These are phyloP conservation scores for Stachybotrys elegans DNA, from an alignment of 2,329 filamentous ascomycete species.

Conservation along the genomic window DNA sequence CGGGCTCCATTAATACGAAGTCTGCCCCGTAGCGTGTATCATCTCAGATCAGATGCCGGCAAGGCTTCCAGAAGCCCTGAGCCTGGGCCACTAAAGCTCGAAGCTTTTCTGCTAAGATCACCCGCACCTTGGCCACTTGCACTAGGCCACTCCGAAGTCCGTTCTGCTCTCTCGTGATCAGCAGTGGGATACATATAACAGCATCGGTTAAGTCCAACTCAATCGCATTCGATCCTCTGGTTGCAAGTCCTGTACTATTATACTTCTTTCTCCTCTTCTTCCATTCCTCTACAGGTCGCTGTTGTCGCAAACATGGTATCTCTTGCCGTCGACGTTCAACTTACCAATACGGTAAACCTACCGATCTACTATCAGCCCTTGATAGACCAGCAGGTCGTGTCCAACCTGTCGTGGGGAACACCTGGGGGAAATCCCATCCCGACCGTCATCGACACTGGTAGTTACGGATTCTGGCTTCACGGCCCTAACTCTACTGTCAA, in stretches of 20 bases:
- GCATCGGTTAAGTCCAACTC: too few species aligned
- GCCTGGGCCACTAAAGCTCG: too few species aligned
- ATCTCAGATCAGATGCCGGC: too few species aligned
- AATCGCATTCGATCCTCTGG: too few species aligned
- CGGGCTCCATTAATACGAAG: not conserved
- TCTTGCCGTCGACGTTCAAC: not conserved
- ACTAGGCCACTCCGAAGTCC: too few species aligned
- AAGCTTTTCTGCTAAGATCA: too few species aligned
- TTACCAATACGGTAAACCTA: not conserved
- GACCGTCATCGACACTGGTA: slow-evolving; percentile 6
- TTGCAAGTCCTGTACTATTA: too few species aligned
- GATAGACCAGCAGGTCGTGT: not conserved
- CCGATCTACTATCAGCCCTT: not conserved
- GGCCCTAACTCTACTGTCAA: slow-evolving; percentile 6
- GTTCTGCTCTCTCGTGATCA: too few species aligned
- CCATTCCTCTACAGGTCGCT: not conserved
- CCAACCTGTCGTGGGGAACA: slow-evolving; percentile 6
- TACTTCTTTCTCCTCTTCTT: too few species aligned
- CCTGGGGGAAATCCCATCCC: slow-evolving; percentile 4
- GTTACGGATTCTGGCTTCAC: slow-evolving; percentile 5
- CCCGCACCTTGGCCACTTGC: too few species aligned
- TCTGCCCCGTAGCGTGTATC: not conserved
- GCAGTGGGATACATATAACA: too few species aligned
- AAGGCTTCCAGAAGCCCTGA: too few species aligned
- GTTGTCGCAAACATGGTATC: not conserved